These are phyloP conservation scores for Zymoseptoria pseudotritici DNA, from an alignment of 2,329 filamentous ascomycete genomes.

Conservation along the genomic window DNA sequence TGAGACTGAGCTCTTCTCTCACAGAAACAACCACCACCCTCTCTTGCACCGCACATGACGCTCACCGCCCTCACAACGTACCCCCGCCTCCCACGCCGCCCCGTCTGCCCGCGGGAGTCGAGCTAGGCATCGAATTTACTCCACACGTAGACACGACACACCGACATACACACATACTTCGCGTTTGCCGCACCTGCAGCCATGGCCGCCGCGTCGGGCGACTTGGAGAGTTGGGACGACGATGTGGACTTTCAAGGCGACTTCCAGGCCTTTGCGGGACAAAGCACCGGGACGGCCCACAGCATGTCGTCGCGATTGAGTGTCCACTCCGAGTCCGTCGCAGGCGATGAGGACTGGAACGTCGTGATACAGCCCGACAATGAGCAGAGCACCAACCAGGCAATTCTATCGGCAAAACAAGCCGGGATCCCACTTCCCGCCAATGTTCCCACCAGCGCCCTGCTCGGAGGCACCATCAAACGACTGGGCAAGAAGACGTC, in stretches of 20 bases:
- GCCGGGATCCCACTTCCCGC: conserved; percentile 86
- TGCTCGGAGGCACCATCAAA: conserved; percentile 90
- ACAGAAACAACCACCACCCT: neutral
- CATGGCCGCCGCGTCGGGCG: conserved; percentile 52
- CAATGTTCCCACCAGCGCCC: conserved; percentile 78
- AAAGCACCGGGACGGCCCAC: conserved; percentile 64
- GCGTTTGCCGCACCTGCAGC: conserved; percentile 5
- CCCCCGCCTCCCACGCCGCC: neutral
- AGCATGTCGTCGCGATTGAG: conserved; percentile 73
- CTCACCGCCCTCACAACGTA: conserved; percentile 1
- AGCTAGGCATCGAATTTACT: neutral
- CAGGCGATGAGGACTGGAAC: conserved; percentile 77
- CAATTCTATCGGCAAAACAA: conserved; percentile 77
- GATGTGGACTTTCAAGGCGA: conserved; percentile 54
- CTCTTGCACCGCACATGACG: conserved; percentile 2
- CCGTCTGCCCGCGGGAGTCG: neutral
- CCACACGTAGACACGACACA: neutral
- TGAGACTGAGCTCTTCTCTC: neutral
- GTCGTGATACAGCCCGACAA: conserved; percentile 79
- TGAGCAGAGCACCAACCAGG: conserved; percentile 72
- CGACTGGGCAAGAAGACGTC: conserved; percentile 59
- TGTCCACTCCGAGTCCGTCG: conserved; percentile 63
- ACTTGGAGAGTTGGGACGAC: conserved; percentile 61
- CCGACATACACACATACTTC: neutral
- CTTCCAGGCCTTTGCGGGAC: conserved; percentile 38